Evolutionary conservation across 2,329 filamentous ascomycete species (phyloP).

Genomic region (Pyrenophora teres): DNA sequence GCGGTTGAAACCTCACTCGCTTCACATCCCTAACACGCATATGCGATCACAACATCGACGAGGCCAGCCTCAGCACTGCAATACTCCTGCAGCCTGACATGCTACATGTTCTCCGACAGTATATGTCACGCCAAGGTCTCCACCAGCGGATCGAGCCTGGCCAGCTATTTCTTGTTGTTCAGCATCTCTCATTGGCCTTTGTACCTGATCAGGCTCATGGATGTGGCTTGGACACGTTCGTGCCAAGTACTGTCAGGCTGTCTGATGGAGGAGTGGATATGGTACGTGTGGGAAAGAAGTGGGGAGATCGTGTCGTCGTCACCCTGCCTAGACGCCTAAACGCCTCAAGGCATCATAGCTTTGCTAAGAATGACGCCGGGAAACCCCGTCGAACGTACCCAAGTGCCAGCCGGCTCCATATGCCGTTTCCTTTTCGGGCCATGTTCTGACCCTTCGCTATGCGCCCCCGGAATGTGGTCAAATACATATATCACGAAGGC

Average conservation of each 20-base stretch:
- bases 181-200: conserved; percentile 15
- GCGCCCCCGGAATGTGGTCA: not conserved
- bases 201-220: conserved; percentile 2
- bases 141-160: conserved; percentile 7
- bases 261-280: conserved; percentile 4
- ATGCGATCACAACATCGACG: conserved; percentile 1
- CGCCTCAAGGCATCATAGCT: conserved; percentile 17
- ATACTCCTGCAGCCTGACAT: conserved; percentile 21
- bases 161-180: conserved; percentile 1
- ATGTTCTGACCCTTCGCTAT: conserved; percentile 11
- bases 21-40: conserved; percentile 22
- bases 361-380: conserved; percentile 8
- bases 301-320: conserved; percentile 13
- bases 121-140: conserved; percentile 26
- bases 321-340: conserved; percentile 13
- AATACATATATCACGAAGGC: conserved; percentile 18
- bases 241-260: conserved; percentile 9
- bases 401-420: conserved; percentile 9
- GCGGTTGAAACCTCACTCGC: conserved; percentile 23
- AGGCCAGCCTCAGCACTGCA: conserved; percentile 12
- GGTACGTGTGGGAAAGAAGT: conserved; percentile 22
- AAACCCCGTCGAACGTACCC: conserved; percentile 20
- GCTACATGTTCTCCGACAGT: conserved; percentile 24
- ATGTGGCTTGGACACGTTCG: conserved; percentile 5
- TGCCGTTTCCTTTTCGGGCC: conserved; percentile 15